Conservation (phyloP, 2,329 filamentous ascomycete species). For the Curvularia eragrostidis region DNA sequence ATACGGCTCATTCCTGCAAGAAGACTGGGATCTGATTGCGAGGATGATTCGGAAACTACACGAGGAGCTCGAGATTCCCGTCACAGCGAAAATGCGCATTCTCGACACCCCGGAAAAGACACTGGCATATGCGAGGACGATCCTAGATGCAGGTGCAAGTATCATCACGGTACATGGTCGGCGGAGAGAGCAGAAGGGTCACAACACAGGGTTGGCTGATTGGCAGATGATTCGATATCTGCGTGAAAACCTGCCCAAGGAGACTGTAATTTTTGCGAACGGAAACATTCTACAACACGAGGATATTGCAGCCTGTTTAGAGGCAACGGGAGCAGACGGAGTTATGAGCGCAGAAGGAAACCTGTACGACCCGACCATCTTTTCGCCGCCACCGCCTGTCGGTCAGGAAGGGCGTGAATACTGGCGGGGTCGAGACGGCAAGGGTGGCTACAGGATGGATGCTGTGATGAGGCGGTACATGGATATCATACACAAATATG, state of each 20-base stretch:
- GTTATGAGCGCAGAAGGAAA: constrained; percentile 98
- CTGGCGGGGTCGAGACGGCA: constrained; percentile 80
- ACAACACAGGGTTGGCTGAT: constrained; percentile 91
- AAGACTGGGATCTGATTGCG: constrained; percentile 84
- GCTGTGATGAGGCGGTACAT: constrained; percentile 86
- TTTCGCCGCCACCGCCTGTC: constrained; percentile 69
- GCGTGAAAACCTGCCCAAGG: constrained; percentile 79
- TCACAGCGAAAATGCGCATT: constrained; percentile 94
- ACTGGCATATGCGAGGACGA: constrained; percentile 85
- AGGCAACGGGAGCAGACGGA: constrained; percentile 84
- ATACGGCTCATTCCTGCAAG: constrained; percentile 94
- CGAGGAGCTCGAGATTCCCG: constrained; percentile 76
- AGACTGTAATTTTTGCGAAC: constrained; percentile 96
- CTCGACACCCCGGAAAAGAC: constrained; percentile 87
- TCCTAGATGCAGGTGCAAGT: constrained; percentile 85
- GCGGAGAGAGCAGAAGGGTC: constrained; percentile 89
- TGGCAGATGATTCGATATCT: constrained; percentile 86
- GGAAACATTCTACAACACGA: constrained; percentile 85
- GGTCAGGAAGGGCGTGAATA: constrained; percentile 77
- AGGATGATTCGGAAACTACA: constrained; percentile 85
- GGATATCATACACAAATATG: constrained; percentile 84
- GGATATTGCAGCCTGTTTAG: constrained; percentile 79
- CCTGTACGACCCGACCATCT: constrained; percentile 88
- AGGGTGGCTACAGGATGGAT: constrained; percentile 87
- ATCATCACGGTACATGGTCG: constrained; percentile 93